Evolutionary conservation across 2,329 filamentous ascomycete species (phyloP), one percentile per base, ranked within the genome.

Genomic region (Ophiocordyceps polyrhachis-furcata): DNA sequence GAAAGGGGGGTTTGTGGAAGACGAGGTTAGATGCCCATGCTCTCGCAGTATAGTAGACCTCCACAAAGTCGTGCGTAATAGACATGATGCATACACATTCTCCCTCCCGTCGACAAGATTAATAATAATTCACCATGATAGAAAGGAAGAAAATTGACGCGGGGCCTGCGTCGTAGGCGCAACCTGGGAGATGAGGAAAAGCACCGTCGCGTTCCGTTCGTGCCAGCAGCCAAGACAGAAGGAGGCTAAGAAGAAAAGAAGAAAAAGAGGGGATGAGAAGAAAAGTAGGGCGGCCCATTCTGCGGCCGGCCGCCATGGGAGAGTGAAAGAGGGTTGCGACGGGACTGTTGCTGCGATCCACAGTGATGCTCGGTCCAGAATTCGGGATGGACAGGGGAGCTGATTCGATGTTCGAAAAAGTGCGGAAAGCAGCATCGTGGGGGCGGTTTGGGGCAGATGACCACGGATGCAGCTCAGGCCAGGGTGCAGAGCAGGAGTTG

Each of bases 221-320:
- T 48, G 46, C 53, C 52, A 49, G 53, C 52, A 49, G 53, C 51
- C 49, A 53, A 46, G 50, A 47, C 45, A 45, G 44, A 45, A 42
- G 44, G 46, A 42, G 40, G 25, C 25, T 28, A 28, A 28, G 25
- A 28, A 28, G 25, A 28, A 28, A 28, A 23, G 21, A 23, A 23
- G 21, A 23, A 23, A 11, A 28, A 11, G 25, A 28, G 9, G 25
- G 25, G 25, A 28, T 28, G 9, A 28, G 43, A 41, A 9, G 15
- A 38, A 38, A 32, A 14, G 40, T 29, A 25, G 43, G 42, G 44
- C 46, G 46, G 44, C 48, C 51, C 40, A 28, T 47, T 46, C 46
- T 51, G 50, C 47, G 48, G 47, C 46, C 47, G 42, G 41, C 20
- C 31, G 15, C 43, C n/a, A 38, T 38, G 35, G n/a, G 35, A 5